phyloP scores from a whole-genome alignment of 73 alveolate genomes.

The Loxodes magnus region DNA sequence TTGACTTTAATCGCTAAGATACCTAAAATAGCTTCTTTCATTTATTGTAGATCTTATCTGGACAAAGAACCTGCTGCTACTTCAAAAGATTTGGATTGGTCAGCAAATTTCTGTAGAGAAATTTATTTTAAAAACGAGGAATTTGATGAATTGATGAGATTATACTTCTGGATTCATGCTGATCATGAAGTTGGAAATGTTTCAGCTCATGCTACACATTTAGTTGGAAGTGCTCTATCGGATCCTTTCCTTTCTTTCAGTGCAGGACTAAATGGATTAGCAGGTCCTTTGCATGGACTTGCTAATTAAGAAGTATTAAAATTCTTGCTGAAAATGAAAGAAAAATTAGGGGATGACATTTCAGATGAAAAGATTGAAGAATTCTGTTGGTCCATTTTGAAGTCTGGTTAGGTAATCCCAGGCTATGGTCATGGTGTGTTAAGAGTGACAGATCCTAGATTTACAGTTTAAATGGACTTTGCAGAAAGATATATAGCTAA shows the following conservation, averaged over 20 bases:
- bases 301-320: slow-evolving; percentile 76
- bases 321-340: slow-evolving; percentile 54
- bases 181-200: slow-evolving; percentile 91
- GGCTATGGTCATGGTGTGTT: slow-evolving; percentile 85
- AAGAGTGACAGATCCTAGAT: slow-evolving; percentile 81
- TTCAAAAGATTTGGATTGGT: slow-evolving; percentile 23
- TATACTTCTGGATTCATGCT: slow-evolving; percentile 41
- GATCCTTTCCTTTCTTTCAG: slow-evolving; percentile 64
- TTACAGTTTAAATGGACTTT: slow-evolving; percentile 42
- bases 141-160: slow-evolving; percentile 58
- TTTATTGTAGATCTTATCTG: slow-evolving; percentile 43
- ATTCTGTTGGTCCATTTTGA: slow-evolving; percentile 14
- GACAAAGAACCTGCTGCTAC: slow-evolving; percentile 25
- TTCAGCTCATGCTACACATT: slow-evolving; percentile 70
- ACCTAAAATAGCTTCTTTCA: slow-evolving; percentile 67
- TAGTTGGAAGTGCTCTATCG: slow-evolving; percentile 62
- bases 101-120: slow-evolving; percentile 58
- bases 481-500: slow-evolving; percentile 44
- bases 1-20: slow-evolving; percentile 61
- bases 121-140: slow-evolving; percentile 45
- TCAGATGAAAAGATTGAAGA: slow-evolving; percentile 48
- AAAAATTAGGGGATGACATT: slow-evolving; percentile 51
- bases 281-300: slow-evolving; percentile 90
- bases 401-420: slow-evolving; percentile 5
- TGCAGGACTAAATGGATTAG: slow-evolving; percentile 73